Evolutionary conservation across 163 green algal species (phyloP), one percentile per base, ranked within the genome.

Genomic region (Chlamydomonas reinhardtii): DNA sequence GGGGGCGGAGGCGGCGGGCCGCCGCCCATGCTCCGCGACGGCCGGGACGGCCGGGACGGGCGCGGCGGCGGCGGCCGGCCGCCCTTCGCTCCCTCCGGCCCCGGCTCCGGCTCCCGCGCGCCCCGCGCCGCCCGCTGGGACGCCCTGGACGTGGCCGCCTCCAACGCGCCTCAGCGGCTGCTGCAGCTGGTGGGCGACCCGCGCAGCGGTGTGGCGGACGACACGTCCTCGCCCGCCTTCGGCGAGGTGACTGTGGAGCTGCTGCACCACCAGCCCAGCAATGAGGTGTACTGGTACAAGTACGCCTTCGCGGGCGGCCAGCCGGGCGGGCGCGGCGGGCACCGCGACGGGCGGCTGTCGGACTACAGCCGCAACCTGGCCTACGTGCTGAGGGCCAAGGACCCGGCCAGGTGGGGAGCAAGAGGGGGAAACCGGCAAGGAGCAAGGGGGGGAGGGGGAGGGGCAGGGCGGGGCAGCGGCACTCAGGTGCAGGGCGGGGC

Each of bases 361-460:
- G 91, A 97, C 56, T 89, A 93, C 59, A 84, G 74, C 29, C 97
- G 97, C 83, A 91, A 95, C 71, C 75, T 90, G 37, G 96, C 98
- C 68, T 97, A 95, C 74, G n/a, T 93, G 4, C 71, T 97, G 85
- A 88, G 97, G 48, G 92, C 87, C 52, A 89, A 94, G 71, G 92
- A 97, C 84, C 95, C 95, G 6, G n/a, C 85, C 9, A 86, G 86
- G 88, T 95, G 91, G 5, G 39, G n/a, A n/a, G n/a, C n/a, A n/a
- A n/a, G n/a, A n/a, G n/a, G n/a, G n/a, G n/a, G n/a, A 35, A 25
- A n/a, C 27, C 39, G 8, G 1, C 8, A 29, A 11, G 62, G 69
- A 9, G 35, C 24, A 16, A 35, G 34, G 15, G 43, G 71, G 4
- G 25, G 71, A 22, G 6, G 34, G 35, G 12, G 37, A 37, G 71